phyloP scores from a whole-genome alignment of 139 green algal species.

The Eudorina sp. region DNA sequence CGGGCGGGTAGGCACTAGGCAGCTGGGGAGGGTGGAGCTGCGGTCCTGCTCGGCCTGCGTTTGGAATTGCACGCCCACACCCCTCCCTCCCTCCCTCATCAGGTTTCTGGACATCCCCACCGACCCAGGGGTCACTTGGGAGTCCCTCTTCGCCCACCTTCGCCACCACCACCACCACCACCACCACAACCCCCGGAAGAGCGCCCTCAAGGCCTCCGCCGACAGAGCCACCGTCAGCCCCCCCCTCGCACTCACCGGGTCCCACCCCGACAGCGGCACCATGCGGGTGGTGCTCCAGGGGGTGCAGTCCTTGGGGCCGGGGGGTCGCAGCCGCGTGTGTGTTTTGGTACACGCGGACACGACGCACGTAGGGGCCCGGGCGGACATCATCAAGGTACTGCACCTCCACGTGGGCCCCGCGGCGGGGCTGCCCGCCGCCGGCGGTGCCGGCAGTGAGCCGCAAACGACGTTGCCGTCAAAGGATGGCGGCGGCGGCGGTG shows the following conservation, averaged over 20 bases:
- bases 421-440: too few relatives aligned
- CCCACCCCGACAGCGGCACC: conserved; percentile 47
- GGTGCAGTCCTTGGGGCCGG: conserved; percentile 26
- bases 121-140: not conserved
- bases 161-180: not conserved
- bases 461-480: too few relatives aligned
- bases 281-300: conserved; percentile 32
- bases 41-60: not conserved
- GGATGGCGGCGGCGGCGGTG: too few relatives aligned
- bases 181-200: not conserved
- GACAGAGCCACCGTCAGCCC: conserved; percentile 17
- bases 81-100: not conserved
- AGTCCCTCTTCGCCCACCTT: not conserved
- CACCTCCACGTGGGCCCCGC: not conserved
- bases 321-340: not conserved
- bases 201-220: conserved; percentile 27
- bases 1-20: not conserved
- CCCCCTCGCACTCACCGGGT: not conserved
- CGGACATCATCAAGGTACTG: conserved; percentile 38
- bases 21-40: too few relatives aligned
- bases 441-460: too few relatives aligned
- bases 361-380: not conserved
- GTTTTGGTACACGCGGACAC: conserved; percentile 34
- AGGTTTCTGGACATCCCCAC: conserved; percentile 23
- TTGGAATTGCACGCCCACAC: not conserved